Percentiles rank a stretch among this genome's conserved stretches.
Conservation (phyloP, 108 stramenopile species). For the Nitzschia palea region DNA sequence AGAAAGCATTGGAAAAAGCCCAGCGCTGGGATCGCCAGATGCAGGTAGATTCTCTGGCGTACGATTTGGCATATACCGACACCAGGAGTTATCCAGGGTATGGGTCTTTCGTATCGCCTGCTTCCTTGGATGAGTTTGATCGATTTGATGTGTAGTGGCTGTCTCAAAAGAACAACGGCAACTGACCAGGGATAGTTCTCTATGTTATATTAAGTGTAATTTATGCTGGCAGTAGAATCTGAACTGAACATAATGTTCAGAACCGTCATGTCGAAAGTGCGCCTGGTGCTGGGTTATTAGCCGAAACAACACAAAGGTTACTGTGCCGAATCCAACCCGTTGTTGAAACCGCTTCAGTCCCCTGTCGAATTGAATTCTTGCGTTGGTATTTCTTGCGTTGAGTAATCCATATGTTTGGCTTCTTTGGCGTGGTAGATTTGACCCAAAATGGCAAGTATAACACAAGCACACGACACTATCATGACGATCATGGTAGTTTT, state of each 20-base stretch:
- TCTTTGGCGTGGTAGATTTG: neutral
- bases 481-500: neutral
- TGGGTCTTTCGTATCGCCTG: constrained; percentile 1
- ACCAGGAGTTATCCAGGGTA: neutral
- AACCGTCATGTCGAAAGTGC: neutral
- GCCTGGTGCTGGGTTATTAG: neutral
- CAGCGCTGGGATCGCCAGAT: constrained; percentile 48
- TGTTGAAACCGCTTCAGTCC: too few species aligned
- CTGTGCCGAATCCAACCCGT: too few species aligned
- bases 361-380: neutral
- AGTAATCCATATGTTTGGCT: neutral
- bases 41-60: constrained; percentile 30
- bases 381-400: neutral
- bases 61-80: constrained; percentile 18
- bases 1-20: neutral
- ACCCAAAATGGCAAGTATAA: neutral
- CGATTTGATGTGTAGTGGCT: neutral
- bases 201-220: neutral
- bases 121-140: neutral
- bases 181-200: neutral
- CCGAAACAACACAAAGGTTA: too few species aligned
- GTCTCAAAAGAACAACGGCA: neutral
- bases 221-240: neutral
- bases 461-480: neutral
- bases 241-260: too few species aligned